These are phyloP conservation scores for Penicillium freii DNA, from an alignment of 2,329 filamentous ascomycete genomes.

Conservation along the genomic window DNA sequence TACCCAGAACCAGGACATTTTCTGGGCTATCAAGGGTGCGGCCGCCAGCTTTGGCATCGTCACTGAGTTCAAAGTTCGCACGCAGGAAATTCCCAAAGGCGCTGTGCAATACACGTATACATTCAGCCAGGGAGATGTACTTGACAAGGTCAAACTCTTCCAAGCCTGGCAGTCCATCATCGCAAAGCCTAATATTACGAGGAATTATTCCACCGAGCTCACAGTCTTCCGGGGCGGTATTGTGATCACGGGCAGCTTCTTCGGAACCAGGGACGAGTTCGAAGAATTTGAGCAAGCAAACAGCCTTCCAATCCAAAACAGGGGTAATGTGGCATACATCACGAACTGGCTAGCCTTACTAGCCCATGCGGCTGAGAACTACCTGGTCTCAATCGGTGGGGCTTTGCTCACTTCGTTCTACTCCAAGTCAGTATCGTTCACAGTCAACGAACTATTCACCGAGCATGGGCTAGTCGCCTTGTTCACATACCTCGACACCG, in stretches of 20 bases:
- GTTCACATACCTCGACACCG: conserved; percentile 54
- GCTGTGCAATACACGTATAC: conserved; percentile 60
- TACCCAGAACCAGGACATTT: conserved; percentile 32
- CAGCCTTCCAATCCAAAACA: conserved; percentile 24
- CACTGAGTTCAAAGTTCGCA: conserved; percentile 41
- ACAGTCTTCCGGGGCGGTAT: conserved; percentile 55
- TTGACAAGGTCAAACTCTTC: conserved; percentile 52
- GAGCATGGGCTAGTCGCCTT: conserved; percentile 48
- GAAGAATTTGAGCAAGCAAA: conserved; percentile 36
- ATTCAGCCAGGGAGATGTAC: conserved; percentile 50
- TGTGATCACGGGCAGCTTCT: conserved; percentile 61
- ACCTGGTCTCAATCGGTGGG: conserved; percentile 25
- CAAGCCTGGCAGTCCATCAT: conserved; percentile 60
- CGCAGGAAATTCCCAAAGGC: conserved; percentile 39
- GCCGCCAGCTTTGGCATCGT: conserved; percentile 41
- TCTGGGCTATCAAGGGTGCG: conserved; percentile 39
- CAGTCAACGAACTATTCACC: conserved; percentile 49
- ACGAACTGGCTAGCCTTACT: conserved; percentile 33
- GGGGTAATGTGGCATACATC: conserved; percentile 24
- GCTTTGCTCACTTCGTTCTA: conserved; percentile 55
- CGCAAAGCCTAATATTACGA: conserved; percentile 54
- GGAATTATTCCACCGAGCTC: conserved; percentile 59
- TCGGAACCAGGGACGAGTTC: conserved; percentile 59
- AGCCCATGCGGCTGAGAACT: conserved; percentile 26
- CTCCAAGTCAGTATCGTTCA: conserved; percentile 58